Percentiles rank a stretch among this genome's conserved stretches.
These are phyloP conservation scores for Podospora conica DNA, from an alignment of 495 filamentous ascomycete genomes.

Conservation along the genomic window DNA sequence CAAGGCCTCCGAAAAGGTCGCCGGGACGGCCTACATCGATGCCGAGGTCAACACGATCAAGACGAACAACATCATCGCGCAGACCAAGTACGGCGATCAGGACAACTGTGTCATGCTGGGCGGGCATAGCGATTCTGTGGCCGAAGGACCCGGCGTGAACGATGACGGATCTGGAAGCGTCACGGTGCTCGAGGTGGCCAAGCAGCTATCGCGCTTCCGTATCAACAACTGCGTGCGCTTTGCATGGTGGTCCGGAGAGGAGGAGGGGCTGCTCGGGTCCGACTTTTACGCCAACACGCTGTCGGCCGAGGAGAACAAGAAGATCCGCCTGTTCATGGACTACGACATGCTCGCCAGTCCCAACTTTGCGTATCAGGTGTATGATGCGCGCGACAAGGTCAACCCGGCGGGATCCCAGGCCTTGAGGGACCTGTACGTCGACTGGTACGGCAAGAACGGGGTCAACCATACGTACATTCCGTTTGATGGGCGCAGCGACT, in stretches of 20 bases:
- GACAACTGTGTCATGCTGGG: conserved; percentile 54
- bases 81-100: conserved; percentile 48
- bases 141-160: conserved; percentile 45
- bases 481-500: conserved; percentile 53
- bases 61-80: conserved; percentile 50
- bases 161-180: conserved; percentile 52
- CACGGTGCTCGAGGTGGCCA: conserved; percentile 49
- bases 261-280: conserved; percentile 53
- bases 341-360: conserved; percentile 55
- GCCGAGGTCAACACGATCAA: conserved; percentile 38
- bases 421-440: conserved; percentile 45
- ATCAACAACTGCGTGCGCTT: conserved; percentile 54
- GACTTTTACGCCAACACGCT: conserved; percentile 49
- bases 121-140: conserved; percentile 50
- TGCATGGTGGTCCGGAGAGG: conserved; percentile 53
- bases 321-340: conserved; percentile 54
- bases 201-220: conserved; percentile 42
- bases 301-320: conserved; percentile 43
- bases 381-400: conserved; percentile 37
- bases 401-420: conserved; percentile 46
- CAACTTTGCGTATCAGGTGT: conserved; percentile 52
- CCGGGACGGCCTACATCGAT: conserved; percentile 52
- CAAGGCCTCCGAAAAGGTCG: conserved; percentile 39
- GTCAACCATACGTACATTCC: conserved; percentile 48
- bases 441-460: conserved; percentile 43